These are phyloP conservation scores for Quercus aquifolioides DNA, from an alignment of 306 rosid genomes.

Conservation along the genomic window DNA sequence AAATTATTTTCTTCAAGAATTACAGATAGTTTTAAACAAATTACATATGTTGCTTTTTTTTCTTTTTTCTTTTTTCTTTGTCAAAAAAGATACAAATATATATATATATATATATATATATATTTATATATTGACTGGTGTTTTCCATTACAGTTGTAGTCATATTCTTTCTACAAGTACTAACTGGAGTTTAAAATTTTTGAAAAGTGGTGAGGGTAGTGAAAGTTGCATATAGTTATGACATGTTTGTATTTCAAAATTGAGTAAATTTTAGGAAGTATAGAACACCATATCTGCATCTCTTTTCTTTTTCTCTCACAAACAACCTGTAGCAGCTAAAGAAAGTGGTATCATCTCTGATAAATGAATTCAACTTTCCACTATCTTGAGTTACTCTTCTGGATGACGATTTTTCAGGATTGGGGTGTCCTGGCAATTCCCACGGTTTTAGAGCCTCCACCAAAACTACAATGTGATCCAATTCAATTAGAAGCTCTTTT, in stretches of 20 bases:
- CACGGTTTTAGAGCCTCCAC: constrained; percentile 85
- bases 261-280: neutral
- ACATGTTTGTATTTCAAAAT: neutral
- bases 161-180: neutral
- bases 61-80: too few relatives aligned
- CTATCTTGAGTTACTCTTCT: neutral
- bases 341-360: neutral
- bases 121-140: too few relatives aligned
- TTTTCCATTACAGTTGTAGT: neutral
- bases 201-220: neutral
- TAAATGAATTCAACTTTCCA: neutral
- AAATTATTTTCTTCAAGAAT: too few relatives aligned
- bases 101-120: too few relatives aligned
- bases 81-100: too few relatives aligned
- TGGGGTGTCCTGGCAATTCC: constrained; percentile 76
- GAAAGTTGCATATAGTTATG: neutral
- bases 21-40: too few relatives aligned
- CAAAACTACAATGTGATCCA: constrained; percentile 53
- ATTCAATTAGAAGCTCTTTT: constrained; percentile 48
- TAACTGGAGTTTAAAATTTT: neutral
- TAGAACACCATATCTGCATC: neutral
- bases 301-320: neutral
- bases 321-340: neutral
- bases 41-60: too few relatives aligned
- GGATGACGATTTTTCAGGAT: constrained; percentile 46